Evolutionary conservation across 1,284 basidiomycete species (phyloP).

Genomic region (Moesziomyces antarcticus): DNA sequence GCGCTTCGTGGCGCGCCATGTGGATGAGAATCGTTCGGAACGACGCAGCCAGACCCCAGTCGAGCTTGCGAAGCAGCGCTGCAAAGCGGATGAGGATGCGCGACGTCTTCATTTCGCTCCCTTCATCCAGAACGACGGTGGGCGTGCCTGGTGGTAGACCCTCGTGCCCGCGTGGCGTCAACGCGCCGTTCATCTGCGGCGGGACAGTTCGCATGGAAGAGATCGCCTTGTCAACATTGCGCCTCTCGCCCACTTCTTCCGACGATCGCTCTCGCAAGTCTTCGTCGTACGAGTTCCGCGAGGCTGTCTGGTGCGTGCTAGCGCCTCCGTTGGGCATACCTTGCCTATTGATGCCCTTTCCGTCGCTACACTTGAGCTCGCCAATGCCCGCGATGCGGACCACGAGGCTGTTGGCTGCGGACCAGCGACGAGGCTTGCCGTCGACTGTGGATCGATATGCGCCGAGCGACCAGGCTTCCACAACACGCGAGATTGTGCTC

Average conservation of each 20-base stretch:
- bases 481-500: conserved; percentile 1
- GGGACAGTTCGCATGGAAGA: background rate
- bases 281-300: background rate
- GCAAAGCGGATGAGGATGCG: conserved; percentile 16
- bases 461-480: conserved; percentile 14
- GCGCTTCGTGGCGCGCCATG: conserved; percentile 19
- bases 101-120: background rate
- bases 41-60: conserved; percentile 16
- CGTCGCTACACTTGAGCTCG: conserved; percentile 1
- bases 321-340: background rate
- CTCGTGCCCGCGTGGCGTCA: background rate
- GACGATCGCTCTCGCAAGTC: background rate
- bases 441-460: conserved; percentile 7
- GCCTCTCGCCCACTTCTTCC: background rate
- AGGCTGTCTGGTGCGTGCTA: background rate
- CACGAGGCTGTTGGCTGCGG: background rate
- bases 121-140: background rate
- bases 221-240: background rate
- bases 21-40: conserved; percentile 20
- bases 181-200: too few species aligned
- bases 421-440: conserved; percentile 10
- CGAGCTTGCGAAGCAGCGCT: conserved; percentile 4
- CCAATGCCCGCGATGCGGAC: conserved; percentile 8
- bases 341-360: background rate
- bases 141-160: background rate